phyloP scores from a whole-genome alignment of 2,329 filamentous ascomycete species.

The Penicillium freii region DNA sequence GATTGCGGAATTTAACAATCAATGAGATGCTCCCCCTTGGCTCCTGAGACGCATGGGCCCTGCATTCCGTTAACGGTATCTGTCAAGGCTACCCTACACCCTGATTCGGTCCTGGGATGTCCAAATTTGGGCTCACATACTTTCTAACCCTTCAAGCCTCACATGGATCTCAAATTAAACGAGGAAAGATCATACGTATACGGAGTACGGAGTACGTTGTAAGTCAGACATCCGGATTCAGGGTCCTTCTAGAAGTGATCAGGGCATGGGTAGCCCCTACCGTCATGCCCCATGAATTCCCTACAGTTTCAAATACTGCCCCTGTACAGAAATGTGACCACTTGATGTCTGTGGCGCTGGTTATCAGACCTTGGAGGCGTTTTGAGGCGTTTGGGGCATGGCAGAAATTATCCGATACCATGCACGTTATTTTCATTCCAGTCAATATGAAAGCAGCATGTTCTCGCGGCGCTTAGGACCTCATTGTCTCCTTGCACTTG shows the following conservation, averaged over 20 bases:
- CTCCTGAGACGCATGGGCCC: conserved; percentile 8
- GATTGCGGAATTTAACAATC: conserved; percentile 15
- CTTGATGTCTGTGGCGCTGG: background rate
- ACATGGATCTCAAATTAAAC: background rate
- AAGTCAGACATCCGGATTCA: background rate
- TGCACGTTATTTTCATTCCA: background rate
- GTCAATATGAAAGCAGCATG: no score
- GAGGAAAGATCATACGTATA: background rate
- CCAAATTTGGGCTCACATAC: background rate
- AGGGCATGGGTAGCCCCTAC: background rate
- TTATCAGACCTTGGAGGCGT: background rate
- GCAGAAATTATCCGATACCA: background rate
- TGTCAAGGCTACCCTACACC: conserved; percentile 8
- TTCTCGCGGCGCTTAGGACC: no score
- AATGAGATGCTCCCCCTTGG: conserved; percentile 16
- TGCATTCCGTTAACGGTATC: conserved; percentile 23
- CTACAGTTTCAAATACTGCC: background rate
- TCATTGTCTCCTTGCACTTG: background rate
- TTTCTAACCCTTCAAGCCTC: background rate
- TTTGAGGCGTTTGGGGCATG: background rate
- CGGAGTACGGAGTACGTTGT: background rate
- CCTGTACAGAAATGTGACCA: background rate
- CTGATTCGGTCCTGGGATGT: background rate
- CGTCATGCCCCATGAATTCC: background rate
- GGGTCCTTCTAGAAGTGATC: conserved; percentile 1